Percentiles rank a stretch among this genome's conserved stretches.
phyloP scores from a whole-genome alignment of 2,329 filamentous ascomycete species.

The Exophiala lecanii-corni region DNA sequence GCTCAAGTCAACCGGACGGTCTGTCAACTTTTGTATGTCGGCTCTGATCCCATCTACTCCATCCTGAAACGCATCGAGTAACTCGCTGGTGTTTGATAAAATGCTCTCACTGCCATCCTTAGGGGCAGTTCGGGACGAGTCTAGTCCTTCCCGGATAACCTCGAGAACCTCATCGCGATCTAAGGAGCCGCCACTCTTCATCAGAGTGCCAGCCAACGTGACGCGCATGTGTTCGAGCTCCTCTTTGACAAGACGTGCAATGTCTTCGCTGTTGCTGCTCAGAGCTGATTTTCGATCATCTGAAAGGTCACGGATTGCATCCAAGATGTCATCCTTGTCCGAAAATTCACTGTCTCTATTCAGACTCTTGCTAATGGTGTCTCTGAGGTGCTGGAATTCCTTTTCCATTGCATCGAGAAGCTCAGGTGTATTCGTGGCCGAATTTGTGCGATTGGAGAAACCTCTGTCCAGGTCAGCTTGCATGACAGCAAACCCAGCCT shows the following conservation, averaged over 20 bases:
- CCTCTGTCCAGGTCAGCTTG: conserved; percentile 54
- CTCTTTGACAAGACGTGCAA: conserved; percentile 49
- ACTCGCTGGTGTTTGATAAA: conserved; percentile 51
- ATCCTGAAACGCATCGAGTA: conserved; percentile 59
- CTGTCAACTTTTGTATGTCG: conserved; percentile 68
- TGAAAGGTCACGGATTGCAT: conserved; percentile 44
- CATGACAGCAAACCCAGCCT: conserved; percentile 58
- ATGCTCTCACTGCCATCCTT: conserved; percentile 54
- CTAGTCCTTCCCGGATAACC: conserved; percentile 47
- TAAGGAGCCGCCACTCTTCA: conserved; percentile 39
- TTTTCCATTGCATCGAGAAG: conserved; percentile 72
- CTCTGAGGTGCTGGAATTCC: conserved; percentile 76
- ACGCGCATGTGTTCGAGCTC: conserved; percentile 61
- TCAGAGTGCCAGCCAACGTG: conserved; percentile 49
- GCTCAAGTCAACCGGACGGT: conserved; percentile 77
- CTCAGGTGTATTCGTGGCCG: conserved; percentile 55
- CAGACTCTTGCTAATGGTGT: conserved; percentile 67
- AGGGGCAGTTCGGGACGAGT: conserved; percentile 48
- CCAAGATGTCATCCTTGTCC: conserved; percentile 59
- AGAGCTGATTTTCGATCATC: conserved; percentile 34
- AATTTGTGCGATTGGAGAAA: conserved; percentile 41
- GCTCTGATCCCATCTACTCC: conserved; percentile 70
- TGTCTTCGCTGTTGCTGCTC: conserved; percentile 38
- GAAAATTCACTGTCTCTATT: conserved; percentile 53
- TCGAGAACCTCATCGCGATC: conserved; percentile 65